Evolutionary conservation across 2,329 filamentous ascomycete genomes (phyloP), one percentile per base, ranked within the genome.

Genomic region (Tolypocladium tundrense): DNA sequence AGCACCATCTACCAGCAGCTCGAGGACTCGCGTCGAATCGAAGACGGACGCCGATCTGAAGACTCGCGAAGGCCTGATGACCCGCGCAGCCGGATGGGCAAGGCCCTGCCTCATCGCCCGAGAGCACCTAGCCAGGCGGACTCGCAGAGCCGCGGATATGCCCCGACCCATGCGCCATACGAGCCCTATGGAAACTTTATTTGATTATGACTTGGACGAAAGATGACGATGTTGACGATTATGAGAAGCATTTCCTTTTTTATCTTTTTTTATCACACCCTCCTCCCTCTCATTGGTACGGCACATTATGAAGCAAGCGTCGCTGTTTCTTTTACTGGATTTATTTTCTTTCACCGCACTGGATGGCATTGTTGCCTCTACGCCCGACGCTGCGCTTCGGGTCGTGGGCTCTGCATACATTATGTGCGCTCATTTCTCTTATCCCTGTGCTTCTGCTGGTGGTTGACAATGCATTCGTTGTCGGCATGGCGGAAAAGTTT

Each of bases 51-150:
- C 45, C 53, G 53, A 37, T 55, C 53, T 13, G 57, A 58, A 24
- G 80, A 82, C 50, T 72, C 72, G 57, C 69, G 70, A 10, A 41
- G 57, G 59, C 65, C 75, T 4, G 81, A 84, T 24, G 56, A 83
- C 55, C 72, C 73, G 57, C 71, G 72, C 42, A 70, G 70, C 45
- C 74, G 77, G 52, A 64, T 72, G 24, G 79, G 76, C 35, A 71
- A 70, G 62, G 67, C 70, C 10, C 72, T 80, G 13, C 68, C 75
- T 33, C 69, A 74, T 60, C 79, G 77, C 53, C 69, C 68, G 58
- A 79, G 77, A 57, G 74, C 78, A 24, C 73, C 72, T 39, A 84
- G 81, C 59, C 79, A 80, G 59, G 75, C 80, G 2, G 75, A 75
- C 58, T 79, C 79, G 19, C 68, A 71, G 54, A 70, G 68, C 58